Base-by-base conservation (phyloP, 805 yeast species). In the Saccharomycopsis sp. region DNA sequence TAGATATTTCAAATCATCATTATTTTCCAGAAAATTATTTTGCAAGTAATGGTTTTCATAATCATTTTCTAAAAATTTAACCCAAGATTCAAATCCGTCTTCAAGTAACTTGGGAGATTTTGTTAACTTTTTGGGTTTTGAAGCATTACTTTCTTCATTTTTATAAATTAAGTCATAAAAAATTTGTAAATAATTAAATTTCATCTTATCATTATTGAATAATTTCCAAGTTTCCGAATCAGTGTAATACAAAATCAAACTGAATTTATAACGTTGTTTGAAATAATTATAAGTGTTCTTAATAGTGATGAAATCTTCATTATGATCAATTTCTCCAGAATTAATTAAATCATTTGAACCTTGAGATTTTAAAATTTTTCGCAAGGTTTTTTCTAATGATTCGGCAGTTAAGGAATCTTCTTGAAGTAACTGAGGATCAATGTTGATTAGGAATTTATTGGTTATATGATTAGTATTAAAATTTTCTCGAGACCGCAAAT, bases 241-340 rank as follows among this genome's bases (percentile, higher is more conserved):
- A 13, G 47, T 45, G 21, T 45, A 45, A 21, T 36, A 42, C 6
- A 37, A 40, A 21, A 45, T 45, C n/a, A 37, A 29, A 21, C 37
- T 31, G 28, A 45, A 45, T 28, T 45, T 45, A 32, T 45, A 42
- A 5, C 49, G 36, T 26, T 45, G 49, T 25, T 42, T 43, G 32
- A 36, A 45, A 37, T 45, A 45, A 18, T 42, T 39, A 21, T 39
- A 42, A n/a, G 34, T 39, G 10, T 45, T 45, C 27, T 42, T 42
- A 4, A 37, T 28, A n/a, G 44, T 37, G 12, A 42, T 34, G 3
- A 37, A 31, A 20, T 39, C 46, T 14, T 31, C 32, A 33, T 45
- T 47, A 21, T 41, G 41, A 10, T 41, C 40, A 14, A 20, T 31
- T 14, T 34, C 36, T 14, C 28, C 5, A 20, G 37, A 20, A 27